phyloP scores from a whole-genome alignment of 495 filamentous ascomycete genomes.

The Neurospora sp. region DNA sequence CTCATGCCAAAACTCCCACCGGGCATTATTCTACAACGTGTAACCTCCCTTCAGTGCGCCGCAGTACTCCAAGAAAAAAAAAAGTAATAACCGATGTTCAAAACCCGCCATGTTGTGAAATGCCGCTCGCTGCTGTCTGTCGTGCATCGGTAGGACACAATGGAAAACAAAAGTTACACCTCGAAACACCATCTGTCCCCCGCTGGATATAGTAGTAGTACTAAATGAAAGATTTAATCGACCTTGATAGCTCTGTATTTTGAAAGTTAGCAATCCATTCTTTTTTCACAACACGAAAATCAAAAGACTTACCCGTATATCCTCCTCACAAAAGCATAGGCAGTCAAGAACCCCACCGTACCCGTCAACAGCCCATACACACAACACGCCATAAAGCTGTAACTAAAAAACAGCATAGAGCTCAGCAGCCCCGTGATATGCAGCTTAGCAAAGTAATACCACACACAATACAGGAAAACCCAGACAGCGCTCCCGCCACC shows the following conservation, averaged over 20 bases:
- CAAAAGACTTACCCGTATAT: slow-evolving; percentile 64
- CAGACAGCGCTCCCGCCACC: slow-evolving; percentile 72
- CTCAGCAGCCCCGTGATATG: slow-evolving; percentile 77
- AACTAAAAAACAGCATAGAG: slow-evolving; percentile 77
- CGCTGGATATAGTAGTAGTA: neutral
- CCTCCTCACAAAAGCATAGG: slow-evolving; percentile 79
- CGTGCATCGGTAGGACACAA: neutral
- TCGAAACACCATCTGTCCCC: neutral
- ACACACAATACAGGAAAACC: slow-evolving; percentile 79
- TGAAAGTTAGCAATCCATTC: neutral
- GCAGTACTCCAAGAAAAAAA: neutral
- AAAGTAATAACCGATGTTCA: neutral
- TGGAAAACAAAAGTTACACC: neutral
- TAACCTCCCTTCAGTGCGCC: neutral
- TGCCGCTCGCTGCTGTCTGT: neutral
- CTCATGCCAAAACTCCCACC: neutral
- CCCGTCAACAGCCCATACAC: slow-evolving; percentile 80
- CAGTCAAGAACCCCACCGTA: slow-evolving; percentile 80
- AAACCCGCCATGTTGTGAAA: neutral
- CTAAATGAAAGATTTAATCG: neutral
- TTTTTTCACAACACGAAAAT: no score
- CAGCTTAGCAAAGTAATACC: slow-evolving; percentile 78
- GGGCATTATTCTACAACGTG: neutral
- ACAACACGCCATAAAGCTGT: slow-evolving; percentile 65
- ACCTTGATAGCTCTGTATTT: slow-evolving; percentile 8